Conservation (phyloP, 768 basidiomycete species). For the Boletus rubescentipes region DNA sequence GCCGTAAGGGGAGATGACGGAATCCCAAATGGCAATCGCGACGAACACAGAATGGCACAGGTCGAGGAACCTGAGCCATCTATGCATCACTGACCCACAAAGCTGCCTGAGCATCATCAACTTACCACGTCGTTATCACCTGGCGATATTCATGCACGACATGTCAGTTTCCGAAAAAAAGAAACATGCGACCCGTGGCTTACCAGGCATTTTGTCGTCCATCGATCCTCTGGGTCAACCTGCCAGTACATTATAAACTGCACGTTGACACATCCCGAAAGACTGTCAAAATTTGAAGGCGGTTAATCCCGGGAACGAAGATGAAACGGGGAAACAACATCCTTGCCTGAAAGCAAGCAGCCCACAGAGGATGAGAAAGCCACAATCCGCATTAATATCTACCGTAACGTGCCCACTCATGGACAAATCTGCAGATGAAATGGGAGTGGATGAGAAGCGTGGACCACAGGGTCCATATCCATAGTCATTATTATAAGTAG, state of each 20-base stretch:
- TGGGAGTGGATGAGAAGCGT: not conserved
- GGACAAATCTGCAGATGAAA: not conserved
- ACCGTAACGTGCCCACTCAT: not conserved
- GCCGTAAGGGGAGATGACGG: conserved; percentile 23
- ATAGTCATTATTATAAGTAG: conserved; percentile 5
- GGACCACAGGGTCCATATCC: not conserved
- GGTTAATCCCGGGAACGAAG: not conserved
- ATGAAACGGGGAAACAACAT: not conserved
- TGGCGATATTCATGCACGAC: not conserved
- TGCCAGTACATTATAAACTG: conserved; percentile 28
- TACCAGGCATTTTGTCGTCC: conserved; percentile 21
- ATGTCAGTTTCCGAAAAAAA: not conserved
- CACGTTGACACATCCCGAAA: conserved; percentile 28
- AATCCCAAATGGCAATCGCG: conserved; percentile 22
- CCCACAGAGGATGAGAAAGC: conserved; percentile 23
- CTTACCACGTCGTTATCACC: conserved; percentile 24
- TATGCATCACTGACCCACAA: not conserved
- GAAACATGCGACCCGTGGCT: not conserved
- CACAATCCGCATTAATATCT: conserved; percentile 12
- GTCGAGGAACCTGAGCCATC: conserved; percentile 20
- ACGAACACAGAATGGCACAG: conserved; percentile 26
- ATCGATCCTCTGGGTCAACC: conserved; percentile 11
- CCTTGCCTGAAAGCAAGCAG: conserved; percentile 22
- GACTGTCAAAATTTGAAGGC: conserved; percentile 7
- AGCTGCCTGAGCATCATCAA: not conserved